Percentiles rank a stretch among this genome's conserved stretches.
phyloP scores from a whole-genome alignment of 2,329 filamentous ascomycete genomes.

The Herpotrichia juniperi region DNA sequence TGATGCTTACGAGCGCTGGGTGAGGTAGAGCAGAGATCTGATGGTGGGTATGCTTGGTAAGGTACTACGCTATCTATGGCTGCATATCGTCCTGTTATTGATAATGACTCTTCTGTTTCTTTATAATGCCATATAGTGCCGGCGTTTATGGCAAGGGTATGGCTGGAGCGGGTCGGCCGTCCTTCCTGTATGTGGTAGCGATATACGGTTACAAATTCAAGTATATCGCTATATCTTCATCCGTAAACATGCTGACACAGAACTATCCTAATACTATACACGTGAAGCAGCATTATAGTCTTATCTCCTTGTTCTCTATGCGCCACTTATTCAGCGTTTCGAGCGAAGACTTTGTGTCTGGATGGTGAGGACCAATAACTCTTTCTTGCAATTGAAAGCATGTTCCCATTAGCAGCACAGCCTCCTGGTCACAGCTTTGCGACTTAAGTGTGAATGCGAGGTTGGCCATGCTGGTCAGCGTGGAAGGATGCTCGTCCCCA shows the following conservation, averaged over 20 bases:
- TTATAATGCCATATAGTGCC: no score
- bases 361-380: constrained; percentile 12
- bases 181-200: background rate
- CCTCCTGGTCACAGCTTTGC: constrained; percentile 9
- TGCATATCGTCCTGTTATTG: background rate
- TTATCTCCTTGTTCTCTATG: constrained; percentile 9
- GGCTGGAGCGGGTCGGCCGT: background rate
- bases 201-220: background rate
- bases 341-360: constrained; percentile 13
- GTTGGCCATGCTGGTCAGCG: constrained; percentile 5
- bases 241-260: background rate
- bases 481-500: constrained; percentile 2
- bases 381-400: constrained; percentile 13
- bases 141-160: no score
- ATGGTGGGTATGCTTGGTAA: background rate
- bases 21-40: background rate
- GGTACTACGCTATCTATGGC: background rate
- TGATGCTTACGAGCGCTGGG: background rate
- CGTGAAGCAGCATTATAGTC: constrained; percentile 7
- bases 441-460: constrained; percentile 8
- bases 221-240: background rate
- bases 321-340: constrained; percentile 12
- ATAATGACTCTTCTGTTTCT: background rate
- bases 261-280: background rate
- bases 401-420: constrained; percentile 8